Evolutionary conservation across 352 stramenopile species (phyloP).

Genomic region (Phytophthora cryptogea): DNA sequence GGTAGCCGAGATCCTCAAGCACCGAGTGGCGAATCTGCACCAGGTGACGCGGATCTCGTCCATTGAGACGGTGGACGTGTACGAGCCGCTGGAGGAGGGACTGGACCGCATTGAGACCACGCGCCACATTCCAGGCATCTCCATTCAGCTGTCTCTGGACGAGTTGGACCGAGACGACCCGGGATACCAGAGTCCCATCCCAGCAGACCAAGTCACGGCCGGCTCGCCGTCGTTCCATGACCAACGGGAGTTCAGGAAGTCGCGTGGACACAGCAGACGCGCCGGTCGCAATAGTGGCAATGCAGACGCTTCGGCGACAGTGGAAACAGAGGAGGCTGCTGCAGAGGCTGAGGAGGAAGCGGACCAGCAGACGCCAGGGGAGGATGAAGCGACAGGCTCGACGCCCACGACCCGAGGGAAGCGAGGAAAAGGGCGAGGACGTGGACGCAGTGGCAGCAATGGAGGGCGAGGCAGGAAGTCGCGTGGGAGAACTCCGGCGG

Average conservation of each 20-base stretch:
- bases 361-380: slow-evolving; percentile 18
- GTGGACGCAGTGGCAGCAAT: slow-evolving; percentile 38
- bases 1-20: slow-evolving; percentile 85
- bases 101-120: slow-evolving; percentile 79
- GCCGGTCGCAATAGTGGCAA: slow-evolving; percentile 16
- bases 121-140: slow-evolving; percentile 76
- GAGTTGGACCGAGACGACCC: slow-evolving; percentile 56
- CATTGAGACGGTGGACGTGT: slow-evolving; percentile 81
- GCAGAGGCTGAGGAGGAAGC: slow-evolving; percentile 9
- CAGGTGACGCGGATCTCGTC: slow-evolving; percentile 82
- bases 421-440: slow-evolving; percentile 43
- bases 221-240: slow-evolving; percentile 43
- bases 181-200: slow-evolving; percentile 79
- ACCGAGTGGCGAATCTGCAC: slow-evolving; percentile 70
- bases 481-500: slow-evolving; percentile 14
- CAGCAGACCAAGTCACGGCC: slow-evolving; percentile 52
- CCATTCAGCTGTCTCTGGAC: slow-evolving; percentile 75
- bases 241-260: slow-evolving; percentile 35
- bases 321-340: slow-evolving; percentile 13
- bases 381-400: slow-evolving; percentile 5
- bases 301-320: slow-evolving; percentile 6
- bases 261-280: slow-evolving; percentile 29
- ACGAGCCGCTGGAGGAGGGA: slow-evolving; percentile 86
- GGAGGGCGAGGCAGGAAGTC: slow-evolving; percentile 30
- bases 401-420: slow-evolving; percentile 34